These are phyloP conservation scores for Pythium biforme DNA, from an alignment of 352 stramenopile species.

Conservation along the genomic window DNA sequence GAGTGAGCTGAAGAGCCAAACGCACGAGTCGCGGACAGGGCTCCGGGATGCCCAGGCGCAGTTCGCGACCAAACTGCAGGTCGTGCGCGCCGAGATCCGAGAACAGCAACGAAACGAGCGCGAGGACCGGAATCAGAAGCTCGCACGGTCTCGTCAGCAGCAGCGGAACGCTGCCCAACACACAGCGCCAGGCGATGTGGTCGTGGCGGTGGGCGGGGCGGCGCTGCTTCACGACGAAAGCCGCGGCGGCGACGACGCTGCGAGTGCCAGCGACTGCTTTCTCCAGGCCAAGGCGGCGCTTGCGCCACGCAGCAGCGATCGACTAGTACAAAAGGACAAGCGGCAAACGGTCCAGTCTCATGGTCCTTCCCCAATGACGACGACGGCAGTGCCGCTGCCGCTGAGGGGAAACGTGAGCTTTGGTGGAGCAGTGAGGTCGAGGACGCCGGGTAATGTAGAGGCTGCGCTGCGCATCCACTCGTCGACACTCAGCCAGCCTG, in stretches of 20 bases:
- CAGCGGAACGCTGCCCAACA: too few relatives aligned
- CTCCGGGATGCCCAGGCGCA: slow-evolving; percentile 34
- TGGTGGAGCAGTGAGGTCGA: neutral
- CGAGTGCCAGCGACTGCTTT: slow-evolving; percentile 42
- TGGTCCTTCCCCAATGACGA: neutral
- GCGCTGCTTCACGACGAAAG: neutral
- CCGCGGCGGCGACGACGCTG: neutral
- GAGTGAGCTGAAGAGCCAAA: slow-evolving; percentile 17
- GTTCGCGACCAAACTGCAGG: slow-evolving; percentile 41
- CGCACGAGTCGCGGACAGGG: slow-evolving; percentile 28
- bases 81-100: slow-evolving; percentile 43
- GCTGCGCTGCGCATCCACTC: slow-evolving; percentile 7
- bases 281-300: slow-evolving; percentile 47
- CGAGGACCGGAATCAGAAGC: slow-evolving; percentile 33
- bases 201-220: slow-evolving; percentile 17
- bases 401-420: neutral
- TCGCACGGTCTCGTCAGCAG: slow-evolving; percentile 22
- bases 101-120: slow-evolving; percentile 29
- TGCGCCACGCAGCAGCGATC: slow-evolving; percentile 21
- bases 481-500: slow-evolving; percentile 12
- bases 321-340: neutral
- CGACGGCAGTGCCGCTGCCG: neutral
- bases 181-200: slow-evolving; percentile 8
- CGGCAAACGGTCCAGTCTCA: neutral
- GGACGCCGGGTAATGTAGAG: neutral